Conservation (phyloP, 2,329 filamentous ascomycete species). For the Sarocladiaceae sp. region DNA sequence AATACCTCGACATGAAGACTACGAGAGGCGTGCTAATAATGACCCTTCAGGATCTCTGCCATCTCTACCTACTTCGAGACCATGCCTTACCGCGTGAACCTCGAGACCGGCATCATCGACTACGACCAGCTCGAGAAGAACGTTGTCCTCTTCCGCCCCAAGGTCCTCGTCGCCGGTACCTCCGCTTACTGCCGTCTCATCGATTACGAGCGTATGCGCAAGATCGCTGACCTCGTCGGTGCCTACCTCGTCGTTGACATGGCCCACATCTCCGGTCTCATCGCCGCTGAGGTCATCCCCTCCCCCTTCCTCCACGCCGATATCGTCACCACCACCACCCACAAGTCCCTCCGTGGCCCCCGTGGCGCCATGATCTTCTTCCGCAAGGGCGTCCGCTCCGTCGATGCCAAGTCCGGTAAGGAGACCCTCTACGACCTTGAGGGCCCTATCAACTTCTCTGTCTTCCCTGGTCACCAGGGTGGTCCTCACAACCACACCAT, state of each 20-base stretch:
- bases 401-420: slow-evolving; percentile 86
- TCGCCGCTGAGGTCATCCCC: slow-evolving; percentile 87
- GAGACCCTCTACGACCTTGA: slow-evolving; percentile 89
- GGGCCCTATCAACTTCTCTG: slow-evolving; percentile 94
- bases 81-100: slow-evolving; percentile 87
- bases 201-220: slow-evolving; percentile 92
- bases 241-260: slow-evolving; percentile 96
- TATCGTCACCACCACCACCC: slow-evolving; percentile 95
- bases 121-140: slow-evolving; percentile 90
- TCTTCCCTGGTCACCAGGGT: slow-evolving; percentile 98
- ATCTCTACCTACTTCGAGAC: slow-evolving; percentile 99
- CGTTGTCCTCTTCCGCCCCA: slow-evolving; percentile 86
- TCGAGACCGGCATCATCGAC: slow-evolving; percentile 91
- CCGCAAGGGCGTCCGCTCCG: slow-evolving; percentile 89
- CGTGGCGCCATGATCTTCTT: slow-evolving; percentile 99
- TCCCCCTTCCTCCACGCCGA: slow-evolving; percentile 90
- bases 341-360: slow-evolving; percentile 97
- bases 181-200: slow-evolving; percentile 98
- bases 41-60: slow-evolving; percentile 68
- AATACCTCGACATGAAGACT: not conserved
- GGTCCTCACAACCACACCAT: slow-evolving; percentile 99
- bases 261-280: slow-evolving; percentile 96
- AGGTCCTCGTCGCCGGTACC: slow-evolving; percentile 92
- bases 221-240: slow-evolving; percentile 88
- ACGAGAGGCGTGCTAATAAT: slow-evolving; percentile 5